phyloP scores from a whole-genome alignment of 192 early-diverging fungal species.

The Backusella psychrophila region DNA sequence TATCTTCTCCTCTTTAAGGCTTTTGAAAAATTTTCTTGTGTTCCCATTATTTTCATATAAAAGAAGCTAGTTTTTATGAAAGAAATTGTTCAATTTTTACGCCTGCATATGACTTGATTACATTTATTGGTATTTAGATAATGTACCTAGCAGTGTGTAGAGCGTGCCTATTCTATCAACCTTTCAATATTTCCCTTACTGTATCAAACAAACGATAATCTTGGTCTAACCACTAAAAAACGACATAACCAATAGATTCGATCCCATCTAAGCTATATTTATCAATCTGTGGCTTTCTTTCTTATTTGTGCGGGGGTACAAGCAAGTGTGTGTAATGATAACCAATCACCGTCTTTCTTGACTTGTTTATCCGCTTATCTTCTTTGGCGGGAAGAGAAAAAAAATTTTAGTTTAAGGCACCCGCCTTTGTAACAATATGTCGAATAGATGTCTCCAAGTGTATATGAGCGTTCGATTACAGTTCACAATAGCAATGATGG shows the following conservation, averaged over 20 bases:
- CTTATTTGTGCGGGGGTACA: background rate
- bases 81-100: background rate
- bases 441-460: no score
- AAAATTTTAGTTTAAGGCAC: background rate
- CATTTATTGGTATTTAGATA: background rate
- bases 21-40: background rate
- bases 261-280: background rate
- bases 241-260: background rate
- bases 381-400: background rate
- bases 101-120: background rate
- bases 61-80: background rate
- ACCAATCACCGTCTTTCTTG: background rate
- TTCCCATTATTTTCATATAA: slow-evolving; percentile 3
- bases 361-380: background rate
- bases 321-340: background rate
- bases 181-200: background rate
- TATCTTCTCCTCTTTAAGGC: background rate
- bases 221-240: background rate
- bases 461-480: no score
- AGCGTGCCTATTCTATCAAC: background rate
- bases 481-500: no score
- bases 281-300: background rate
- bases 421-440: background rate
- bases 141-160: background rate
- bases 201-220: background rate